Evolutionary conservation across 1,284 basidiomycete species (phyloP).

Genomic region (Bondarzewia mesenterica): DNA sequence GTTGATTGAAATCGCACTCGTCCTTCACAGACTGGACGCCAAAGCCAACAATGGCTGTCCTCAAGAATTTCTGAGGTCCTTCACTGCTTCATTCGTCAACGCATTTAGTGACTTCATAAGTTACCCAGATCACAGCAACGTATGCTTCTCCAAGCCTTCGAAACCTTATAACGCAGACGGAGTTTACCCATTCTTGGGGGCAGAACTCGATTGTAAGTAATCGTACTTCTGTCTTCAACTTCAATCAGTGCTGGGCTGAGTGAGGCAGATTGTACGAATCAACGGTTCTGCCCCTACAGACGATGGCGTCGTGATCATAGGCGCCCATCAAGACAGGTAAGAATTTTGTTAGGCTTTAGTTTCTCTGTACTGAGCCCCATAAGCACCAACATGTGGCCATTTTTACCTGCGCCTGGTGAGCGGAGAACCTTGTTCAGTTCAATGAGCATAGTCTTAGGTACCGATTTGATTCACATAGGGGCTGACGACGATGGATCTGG

Average conservation of each 20-base stretch:
- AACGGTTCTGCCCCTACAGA: constrained; percentile 57
- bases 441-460: not conserved
- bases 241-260: constrained; percentile 7
- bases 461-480: constrained; percentile 20
- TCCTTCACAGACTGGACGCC: constrained; percentile 54
- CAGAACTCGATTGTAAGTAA: constrained; percentile 81
- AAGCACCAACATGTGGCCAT: constrained; percentile 83
- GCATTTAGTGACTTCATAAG: constrained; percentile 8
- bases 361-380: constrained; percentile 11
- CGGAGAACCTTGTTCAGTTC: constrained; percentile 4
- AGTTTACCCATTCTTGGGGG: constrained; percentile 87
- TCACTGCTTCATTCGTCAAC: constrained; percentile 6
- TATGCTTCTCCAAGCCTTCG: constrained; percentile 50
- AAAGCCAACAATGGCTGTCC: constrained; percentile 83
- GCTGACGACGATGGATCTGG: constrained; percentile 91
- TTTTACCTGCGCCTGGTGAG: constrained; percentile 78
- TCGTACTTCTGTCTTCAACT: not conserved
- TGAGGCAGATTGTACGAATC: constrained; percentile 57
- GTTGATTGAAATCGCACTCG: constrained; percentile 8
- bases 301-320: constrained; percentile 57
- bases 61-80: constrained; percentile 61
- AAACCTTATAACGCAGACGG: constrained; percentile 56
- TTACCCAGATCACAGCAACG: constrained; percentile 53
- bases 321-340: constrained; percentile 87
- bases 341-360: constrained; percentile 14